Evolutionary conservation across 2,329 filamentous ascomycete species (phyloP), one percentile per base, ranked within the genome.

Genomic region (Truncatella angustata): DNA sequence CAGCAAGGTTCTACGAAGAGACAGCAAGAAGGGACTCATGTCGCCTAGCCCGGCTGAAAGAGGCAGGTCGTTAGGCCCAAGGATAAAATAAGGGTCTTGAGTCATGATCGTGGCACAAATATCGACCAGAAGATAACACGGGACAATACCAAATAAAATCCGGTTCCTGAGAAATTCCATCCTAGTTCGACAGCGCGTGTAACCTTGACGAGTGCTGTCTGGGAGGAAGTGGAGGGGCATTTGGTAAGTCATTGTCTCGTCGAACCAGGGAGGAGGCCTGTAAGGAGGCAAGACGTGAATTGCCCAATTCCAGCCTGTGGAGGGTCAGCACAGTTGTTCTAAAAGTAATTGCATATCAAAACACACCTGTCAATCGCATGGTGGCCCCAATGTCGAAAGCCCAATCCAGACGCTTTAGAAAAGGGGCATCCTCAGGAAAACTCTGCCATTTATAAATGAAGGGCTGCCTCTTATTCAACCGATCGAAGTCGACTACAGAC

Each of bases 71-170:
- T 68, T 64, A 1, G 75, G 71, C 1, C 82, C 78, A 21, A 81
- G 64, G 53, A 84, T 63, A 69, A 92, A 96, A 72, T 93, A 96
- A 0, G 87, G 85, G 61, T 97, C 93, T 49, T 82, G 80, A 59
- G 86, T 84, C 73, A 90, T 85, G 55, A 84, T 56, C 2, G 85
- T 78, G 62, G 88, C 88, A 49, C 90, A 68, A 5, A 84, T 53
- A 67, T 97, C 93, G 7, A 96, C 73, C 6, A 81, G 55, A 11
- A 94, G 57, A 64, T 90, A 94, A 57, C 76, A 50, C 0, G 64
- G 74, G 34, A 78, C 51, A 2, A 81, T 50, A n/a, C 86, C 70
- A 5, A 63, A 72, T 7, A 67, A 52, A 10, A 84, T 54, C 23
- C 76, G 75, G 14, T 63, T 59, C 51, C 68, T 66, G 36, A 85